Conservation (phyloP, 139 green algal genomes). For the Raphidocelis subcapitata region DNA sequence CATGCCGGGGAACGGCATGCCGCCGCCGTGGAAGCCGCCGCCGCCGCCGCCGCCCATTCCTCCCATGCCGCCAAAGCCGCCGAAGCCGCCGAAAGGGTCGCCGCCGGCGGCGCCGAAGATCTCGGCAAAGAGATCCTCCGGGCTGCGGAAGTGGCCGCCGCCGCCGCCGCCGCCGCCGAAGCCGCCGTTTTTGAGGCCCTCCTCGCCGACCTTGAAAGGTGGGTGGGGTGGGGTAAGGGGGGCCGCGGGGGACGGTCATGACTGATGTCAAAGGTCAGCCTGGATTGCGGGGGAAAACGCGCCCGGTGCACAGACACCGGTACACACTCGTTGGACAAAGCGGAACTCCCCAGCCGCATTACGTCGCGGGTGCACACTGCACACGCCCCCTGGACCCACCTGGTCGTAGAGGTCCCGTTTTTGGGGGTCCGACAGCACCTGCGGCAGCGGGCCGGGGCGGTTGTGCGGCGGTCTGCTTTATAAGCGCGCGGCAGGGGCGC, state of each 20-base stretch:
- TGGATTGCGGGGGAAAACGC: too few species aligned
- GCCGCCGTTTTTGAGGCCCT: slow-evolving; percentile 76
- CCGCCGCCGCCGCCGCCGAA: slow-evolving; percentile 11
- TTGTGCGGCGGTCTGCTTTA: neutral
- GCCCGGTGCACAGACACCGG: too few species aligned
- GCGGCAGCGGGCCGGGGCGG: neutral
- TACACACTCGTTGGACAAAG: too few species aligned
- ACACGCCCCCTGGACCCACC: too few species aligned
- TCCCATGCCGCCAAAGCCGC: slow-evolving; percentile 45
- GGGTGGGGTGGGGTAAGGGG: too few species aligned
- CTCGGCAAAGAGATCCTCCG: slow-evolving; percentile 82
- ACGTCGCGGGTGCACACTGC: too few species aligned
- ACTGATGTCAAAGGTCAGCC: too few species aligned
- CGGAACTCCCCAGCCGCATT: too few species aligned
- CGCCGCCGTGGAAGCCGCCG: too few species aligned
- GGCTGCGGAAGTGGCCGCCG: slow-evolving; percentile 40
- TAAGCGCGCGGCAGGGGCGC: neutral
- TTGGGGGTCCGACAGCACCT: slow-evolving; percentile 79
- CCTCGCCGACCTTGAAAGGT: slow-evolving; percentile 86
- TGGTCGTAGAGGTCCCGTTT: slow-evolving; percentile 83
- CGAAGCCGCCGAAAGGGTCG: slow-evolving; percentile 1
- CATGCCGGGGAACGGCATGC: slow-evolving; percentile 35
- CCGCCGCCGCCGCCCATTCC: slow-evolving; percentile 22
- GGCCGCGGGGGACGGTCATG: too few species aligned
- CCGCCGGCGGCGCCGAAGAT: slow-evolving; percentile 31